Evolutionary conservation across 352 stramenopile genomes (phyloP).

Genomic region (Phytophthora podocarpi): DNA sequence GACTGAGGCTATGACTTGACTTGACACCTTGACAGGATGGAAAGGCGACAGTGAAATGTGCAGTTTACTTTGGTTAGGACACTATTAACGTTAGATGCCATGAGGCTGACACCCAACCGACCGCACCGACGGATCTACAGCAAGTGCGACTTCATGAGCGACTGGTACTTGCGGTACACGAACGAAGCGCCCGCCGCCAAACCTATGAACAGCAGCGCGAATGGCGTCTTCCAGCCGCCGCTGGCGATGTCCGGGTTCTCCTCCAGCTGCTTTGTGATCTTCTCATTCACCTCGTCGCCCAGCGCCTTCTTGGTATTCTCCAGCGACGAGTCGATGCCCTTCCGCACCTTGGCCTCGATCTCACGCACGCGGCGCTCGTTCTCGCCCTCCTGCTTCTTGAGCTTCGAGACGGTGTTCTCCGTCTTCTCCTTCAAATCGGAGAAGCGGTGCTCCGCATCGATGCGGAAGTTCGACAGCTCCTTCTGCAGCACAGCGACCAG

Average conservation of each 20-base stretch:
- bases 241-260: constrained; percentile 66
- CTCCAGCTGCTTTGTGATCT: constrained; percentile 80
- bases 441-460: constrained; percentile 84
- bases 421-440: constrained; percentile 87
- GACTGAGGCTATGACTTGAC: neutral
- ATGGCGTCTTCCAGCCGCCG: constrained; percentile 81
- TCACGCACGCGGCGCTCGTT: constrained; percentile 78
- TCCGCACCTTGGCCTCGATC: constrained; percentile 67
- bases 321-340: constrained; percentile 67
- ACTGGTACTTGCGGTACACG: constrained; percentile 87
- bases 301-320: constrained; percentile 65
- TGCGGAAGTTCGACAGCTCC: constrained; percentile 78
- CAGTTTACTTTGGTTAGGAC: constrained; percentile 33
- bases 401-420: constrained; percentile 76
- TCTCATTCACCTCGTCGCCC: constrained; percentile 66
- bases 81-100: constrained; percentile 21
- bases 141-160: constrained; percentile 88
- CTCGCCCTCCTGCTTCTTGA: constrained; percentile 75
- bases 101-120: constrained; percentile 3
- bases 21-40: constrained; percentile 3
- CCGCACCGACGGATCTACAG: constrained; percentile 49
- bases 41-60: constrained; percentile 19
- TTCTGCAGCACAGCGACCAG: constrained; percentile 82
- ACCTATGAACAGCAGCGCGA: constrained; percentile 68
- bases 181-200: constrained; percentile 53